A percentile compares a stretch with the other conserved stretches of the same genome.
These are phyloP conservation scores for Lotus japonicus DNA, from an alignment of 306 rosid species.

Conservation along the genomic window DNA sequence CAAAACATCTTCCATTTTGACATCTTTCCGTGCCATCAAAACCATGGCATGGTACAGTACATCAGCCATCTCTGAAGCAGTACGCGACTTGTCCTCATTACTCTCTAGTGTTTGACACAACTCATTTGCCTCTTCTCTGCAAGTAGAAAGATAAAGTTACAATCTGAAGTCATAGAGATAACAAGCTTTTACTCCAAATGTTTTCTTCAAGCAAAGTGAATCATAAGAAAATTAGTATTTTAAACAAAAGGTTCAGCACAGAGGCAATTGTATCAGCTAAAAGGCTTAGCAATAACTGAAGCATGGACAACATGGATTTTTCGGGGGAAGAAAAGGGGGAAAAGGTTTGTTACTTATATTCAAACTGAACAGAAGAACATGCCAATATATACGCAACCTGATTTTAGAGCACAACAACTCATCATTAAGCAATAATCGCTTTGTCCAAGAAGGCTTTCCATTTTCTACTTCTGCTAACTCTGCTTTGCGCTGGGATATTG, in stretches of 20 bases:
- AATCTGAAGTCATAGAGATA: not conserved
- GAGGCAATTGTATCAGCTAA: not conserved
- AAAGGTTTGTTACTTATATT: not conserved
- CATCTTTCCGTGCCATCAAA: slow-evolving; percentile 55
- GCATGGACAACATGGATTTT: not conserved
- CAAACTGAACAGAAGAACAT: slow-evolving; percentile 8
- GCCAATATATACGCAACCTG: slow-evolving; percentile 35
- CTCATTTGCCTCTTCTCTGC: slow-evolving; percentile 82
- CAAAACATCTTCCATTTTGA: slow-evolving; percentile 76
- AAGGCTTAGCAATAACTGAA: not conserved
- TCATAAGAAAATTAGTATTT: not conserved
- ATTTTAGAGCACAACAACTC: slow-evolving; percentile 74
- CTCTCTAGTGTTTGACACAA: slow-evolving; percentile 73
- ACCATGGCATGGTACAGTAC: slow-evolving; percentile 81
- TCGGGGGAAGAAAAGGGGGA: not conserved
- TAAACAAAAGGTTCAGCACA: not conserved
- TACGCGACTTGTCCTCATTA: slow-evolving; percentile 51
- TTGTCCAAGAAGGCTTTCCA: slow-evolving; percentile 79
- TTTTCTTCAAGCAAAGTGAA: slow-evolving; percentile 6
- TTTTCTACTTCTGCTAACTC: slow-evolving; percentile 37
- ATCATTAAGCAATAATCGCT: slow-evolving; percentile 48
- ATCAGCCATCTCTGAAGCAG: slow-evolving; percentile 86
- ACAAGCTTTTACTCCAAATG: not conserved
- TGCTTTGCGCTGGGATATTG: slow-evolving; percentile 62
- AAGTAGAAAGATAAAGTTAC: slow-evolving; percentile 4